These are phyloP conservation scores for Seiridium unicorne DNA, from an alignment of 2,329 filamentous ascomycete genomes.

Conservation along the genomic window DNA sequence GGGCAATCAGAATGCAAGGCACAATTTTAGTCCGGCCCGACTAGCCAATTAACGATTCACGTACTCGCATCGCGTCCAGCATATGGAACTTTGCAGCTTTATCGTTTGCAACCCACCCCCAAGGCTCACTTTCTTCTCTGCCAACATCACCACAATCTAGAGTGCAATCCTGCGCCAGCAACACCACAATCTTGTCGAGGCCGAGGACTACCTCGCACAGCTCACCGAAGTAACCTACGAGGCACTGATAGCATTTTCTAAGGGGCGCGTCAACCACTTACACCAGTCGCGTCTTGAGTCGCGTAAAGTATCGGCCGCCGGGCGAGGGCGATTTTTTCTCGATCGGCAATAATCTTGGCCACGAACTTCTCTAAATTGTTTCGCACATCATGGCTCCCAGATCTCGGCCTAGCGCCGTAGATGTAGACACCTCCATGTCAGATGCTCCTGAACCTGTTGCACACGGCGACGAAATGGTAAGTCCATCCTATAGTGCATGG, in stretches of 20 bases:
- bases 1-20: conserved; percentile 2
- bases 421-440: conserved; percentile 62
- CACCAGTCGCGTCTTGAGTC: conserved; percentile 50
- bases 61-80: neutral
- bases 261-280: conserved; percentile 14
- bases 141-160: neutral
- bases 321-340: neutral
- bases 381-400: conserved; percentile 52
- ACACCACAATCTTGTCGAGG: neutral
- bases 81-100: conserved; percentile 1
- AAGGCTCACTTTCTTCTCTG: neutral
- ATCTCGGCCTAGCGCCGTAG: conserved; percentile 50
- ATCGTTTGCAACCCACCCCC: neutral
- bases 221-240: too few relatives aligned
- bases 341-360: neutral
- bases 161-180: neutral
- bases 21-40: conserved; percentile 5
- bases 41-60: conserved; percentile 6
- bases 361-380: conserved; percentile 16
- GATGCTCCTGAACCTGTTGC: conserved; percentile 51
- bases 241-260: neutral
- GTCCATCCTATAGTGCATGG: conserved; percentile 14
- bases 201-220: neutral
- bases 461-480: conserved; percentile 48
- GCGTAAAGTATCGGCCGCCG: conserved; percentile 47